Evolutionary conservation across 2,329 filamentous ascomycete genomes (phyloP).

Genomic region (Botrytis squamosa): DNA sequence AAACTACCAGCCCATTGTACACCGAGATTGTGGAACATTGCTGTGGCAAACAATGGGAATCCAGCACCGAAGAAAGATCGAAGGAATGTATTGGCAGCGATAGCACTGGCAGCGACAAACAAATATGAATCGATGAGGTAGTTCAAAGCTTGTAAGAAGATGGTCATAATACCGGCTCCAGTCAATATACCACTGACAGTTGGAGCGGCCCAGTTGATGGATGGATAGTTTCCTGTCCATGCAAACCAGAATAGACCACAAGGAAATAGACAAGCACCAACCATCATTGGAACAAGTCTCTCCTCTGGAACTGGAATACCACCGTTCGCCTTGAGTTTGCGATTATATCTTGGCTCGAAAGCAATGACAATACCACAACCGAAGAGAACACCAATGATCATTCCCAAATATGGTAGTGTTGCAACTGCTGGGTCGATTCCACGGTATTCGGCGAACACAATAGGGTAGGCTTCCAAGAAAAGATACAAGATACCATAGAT

Average conservation of each 20-base stretch:
- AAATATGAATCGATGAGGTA: constrained; percentile 30
- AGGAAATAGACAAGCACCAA: constrained; percentile 42
- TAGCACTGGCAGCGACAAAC: constrained; percentile 28
- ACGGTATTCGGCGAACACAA: constrained; percentile 44
- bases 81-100: constrained; percentile 31
- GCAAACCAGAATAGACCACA: constrained; percentile 43
- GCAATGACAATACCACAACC: constrained; percentile 65
- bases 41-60: constrained; percentile 40
- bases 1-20: constrained; percentile 44
- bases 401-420: constrained; percentile 35
- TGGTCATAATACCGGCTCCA: constrained; percentile 57
- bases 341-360: constrained; percentile 61
- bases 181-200: constrained; percentile 49
- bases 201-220: constrained; percentile 41
- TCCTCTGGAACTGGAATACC: constrained; percentile 40
- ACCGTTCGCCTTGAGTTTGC: constrained; percentile 39
- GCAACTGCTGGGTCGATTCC: constrained; percentile 39
- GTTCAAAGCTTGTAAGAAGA: constrained; percentile 48
- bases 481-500: constrained; percentile 53
- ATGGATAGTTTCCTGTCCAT: constrained; percentile 41
- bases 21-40: constrained; percentile 42
- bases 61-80: constrained; percentile 27
- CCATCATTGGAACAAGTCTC: constrained; percentile 44
- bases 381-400: constrained; percentile 62
- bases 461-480: constrained; percentile 51